Conservation (phyloP, 345 rosid species). For the Triadica sebifera region DNA sequence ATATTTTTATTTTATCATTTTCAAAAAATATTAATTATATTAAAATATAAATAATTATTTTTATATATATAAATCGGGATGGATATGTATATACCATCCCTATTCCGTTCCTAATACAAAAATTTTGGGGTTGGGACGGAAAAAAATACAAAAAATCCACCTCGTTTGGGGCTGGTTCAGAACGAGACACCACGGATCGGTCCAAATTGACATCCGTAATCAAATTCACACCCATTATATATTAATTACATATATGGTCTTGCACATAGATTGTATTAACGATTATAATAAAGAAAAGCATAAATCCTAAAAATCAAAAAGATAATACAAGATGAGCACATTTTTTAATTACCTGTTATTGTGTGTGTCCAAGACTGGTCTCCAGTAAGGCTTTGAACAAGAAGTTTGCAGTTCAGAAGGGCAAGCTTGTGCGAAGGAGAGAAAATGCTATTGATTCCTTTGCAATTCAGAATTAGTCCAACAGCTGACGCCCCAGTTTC, state of each 20-base stretch:
- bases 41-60: no score
- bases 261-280: neutral
- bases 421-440: neutral
- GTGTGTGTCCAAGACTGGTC: neutral
- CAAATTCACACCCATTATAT: neutral
- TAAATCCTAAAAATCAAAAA: neutral
- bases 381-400: conserved; percentile 8
- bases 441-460: conserved; percentile 12
- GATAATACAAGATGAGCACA: neutral
- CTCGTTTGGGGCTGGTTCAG: no score
- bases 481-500: neutral
- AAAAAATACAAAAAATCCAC: no score
- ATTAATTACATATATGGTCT: neutral
- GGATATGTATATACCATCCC: no score
- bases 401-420: conserved; percentile 12
- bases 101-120: no score
- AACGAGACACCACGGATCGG: no score
- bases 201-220: no score
- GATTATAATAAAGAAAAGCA: neutral
- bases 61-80: no score
- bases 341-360: neutral
- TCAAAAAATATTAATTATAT: no score
- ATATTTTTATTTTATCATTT: no score
- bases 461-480: conserved; percentile 20
- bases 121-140: no score